Evolutionary conservation across 148 eudicot species (phyloP), one percentile per base, ranked within the genome.

Genomic region (Camellia sinensis): DNA sequence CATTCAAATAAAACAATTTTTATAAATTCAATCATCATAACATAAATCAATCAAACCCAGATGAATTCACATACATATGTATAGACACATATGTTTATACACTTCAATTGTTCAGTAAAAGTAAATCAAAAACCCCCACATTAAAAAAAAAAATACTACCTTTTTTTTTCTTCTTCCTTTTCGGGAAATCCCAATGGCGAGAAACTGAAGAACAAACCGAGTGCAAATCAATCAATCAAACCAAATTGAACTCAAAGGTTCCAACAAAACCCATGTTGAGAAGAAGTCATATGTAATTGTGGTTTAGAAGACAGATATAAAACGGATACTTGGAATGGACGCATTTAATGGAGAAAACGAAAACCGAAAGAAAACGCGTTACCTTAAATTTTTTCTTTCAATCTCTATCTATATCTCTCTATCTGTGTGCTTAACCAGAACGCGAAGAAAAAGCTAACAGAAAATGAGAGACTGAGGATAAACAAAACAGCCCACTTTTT

Each of bases 291-390:
- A 48, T 29, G 37, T 1, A 29, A 29, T 44, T 21, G 41, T 15
- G 3, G 50, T 18, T 56, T 67, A 18, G 69, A 67, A 76, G 57
- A 67, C 37, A 29, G 37, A 29, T 29, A 29, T 19, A 56, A 62
- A 68, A 37, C 65, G 60, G 15, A 2, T 59, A 29, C 22, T 15
- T 19, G 14, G 15, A 69, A 56, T 46, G 21, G 41, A 15, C 46
- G 65, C 46, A 77, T 29, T 37, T 5, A 77, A 66, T 66, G 19
- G 60, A 75, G 53, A 22, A 15, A 71, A 48, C 53, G 4, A 71
- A 80, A 80, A 80, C 83, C n/a, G 83, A 74, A 80, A 76, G 70
- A 7, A 78, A 73, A 62, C 60, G 79, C 75, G 71, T 86, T 67
- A 69, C 80, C 75, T 80, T 64, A 5, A 3, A 14, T 17, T 29